Evolutionary conservation across 2,329 filamentous ascomycete species (phyloP).

Genomic region (Cytospora mali): DNA sequence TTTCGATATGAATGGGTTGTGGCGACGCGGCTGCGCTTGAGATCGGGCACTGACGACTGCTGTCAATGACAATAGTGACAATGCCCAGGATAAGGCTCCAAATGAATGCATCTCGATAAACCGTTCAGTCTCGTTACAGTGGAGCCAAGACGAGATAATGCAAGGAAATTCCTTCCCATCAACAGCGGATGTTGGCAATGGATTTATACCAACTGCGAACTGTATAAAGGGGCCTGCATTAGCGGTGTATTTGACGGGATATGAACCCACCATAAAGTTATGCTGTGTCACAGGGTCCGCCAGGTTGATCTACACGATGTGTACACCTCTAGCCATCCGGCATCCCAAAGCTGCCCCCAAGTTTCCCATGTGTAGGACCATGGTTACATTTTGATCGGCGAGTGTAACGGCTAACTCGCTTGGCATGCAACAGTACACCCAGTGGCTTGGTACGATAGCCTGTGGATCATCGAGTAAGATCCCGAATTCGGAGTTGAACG

Average conservation of each 20-base stretch:
- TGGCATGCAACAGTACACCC: background rate
- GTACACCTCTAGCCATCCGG: too few species aligned
- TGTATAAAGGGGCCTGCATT: background rate
- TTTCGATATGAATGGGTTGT: constrained; percentile 13
- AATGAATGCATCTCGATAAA: background rate
- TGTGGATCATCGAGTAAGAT: background rate
- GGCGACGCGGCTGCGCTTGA: background rate
- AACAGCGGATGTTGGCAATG: background rate
- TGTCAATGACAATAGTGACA: background rate
- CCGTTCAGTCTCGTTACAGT: background rate
- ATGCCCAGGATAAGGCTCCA: background rate
- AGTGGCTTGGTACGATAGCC: background rate
- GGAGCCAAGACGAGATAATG: background rate
- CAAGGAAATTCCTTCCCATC: background rate
- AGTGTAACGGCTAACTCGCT: background rate
- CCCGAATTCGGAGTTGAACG: background rate
- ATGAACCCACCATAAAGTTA: background rate
- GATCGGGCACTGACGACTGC: background rate
- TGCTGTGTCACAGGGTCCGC: background rate
- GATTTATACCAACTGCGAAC: background rate
- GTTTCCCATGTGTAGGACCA: too few species aligned
- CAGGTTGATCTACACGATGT: background rate
- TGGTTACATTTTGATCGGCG: background rate
- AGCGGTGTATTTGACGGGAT: background rate
- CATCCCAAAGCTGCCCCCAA: too few species aligned